Evolutionary conservation across 2,329 filamentous ascomycete genomes (phyloP), one percentile per base, ranked within the genome.

Genomic region (Fusarium ramigenum): DNA sequence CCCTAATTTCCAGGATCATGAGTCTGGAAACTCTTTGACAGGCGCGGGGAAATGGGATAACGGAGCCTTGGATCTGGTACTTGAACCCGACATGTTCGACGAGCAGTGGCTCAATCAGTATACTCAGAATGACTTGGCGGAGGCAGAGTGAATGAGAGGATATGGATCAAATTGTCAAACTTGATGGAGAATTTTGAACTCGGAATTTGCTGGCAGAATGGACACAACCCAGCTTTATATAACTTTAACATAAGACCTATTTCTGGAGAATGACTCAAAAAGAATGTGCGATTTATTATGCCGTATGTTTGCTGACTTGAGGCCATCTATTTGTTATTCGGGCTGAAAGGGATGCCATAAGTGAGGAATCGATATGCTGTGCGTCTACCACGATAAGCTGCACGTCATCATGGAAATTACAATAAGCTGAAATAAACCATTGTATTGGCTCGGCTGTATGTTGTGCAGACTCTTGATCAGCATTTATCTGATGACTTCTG

Each of bases 31-130:
- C 25, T 44, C 30, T 21, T 30, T 62, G 21, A 32, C 10, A 2
- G 59, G 59, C 12, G 0, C 59, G 3, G 59, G 59, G 4, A 0
- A 36, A 34, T 61, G 59, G 49, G 4, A 28, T 12, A 15, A 7
- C 15, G 0, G 5, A 0, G 8, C 28, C 21, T 21, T 25, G 21
- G 30, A 18, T 5, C 28, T 7, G 7, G 46, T 0, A 14, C 28
- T 2, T 7, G 46, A n/a, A 18, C 28, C 7, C 5, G 3, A n/a
- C 9, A 30, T 49, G 1, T 18, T 36, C 34, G 36, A 18, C 36
- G 34, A 36, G 7, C 25, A 30, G 19, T 47, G 44, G 44, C 4
- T 25, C 9, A 43, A 5, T 25, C 34, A 36, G 34, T 36, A 36
- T 36, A 40, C 40, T 16, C 46, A 49, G 46, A 49, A 32, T 50